Evolutionary conservation across 805 yeast species (phyloP).

Genomic region (Spathaspora boniae): DNA sequence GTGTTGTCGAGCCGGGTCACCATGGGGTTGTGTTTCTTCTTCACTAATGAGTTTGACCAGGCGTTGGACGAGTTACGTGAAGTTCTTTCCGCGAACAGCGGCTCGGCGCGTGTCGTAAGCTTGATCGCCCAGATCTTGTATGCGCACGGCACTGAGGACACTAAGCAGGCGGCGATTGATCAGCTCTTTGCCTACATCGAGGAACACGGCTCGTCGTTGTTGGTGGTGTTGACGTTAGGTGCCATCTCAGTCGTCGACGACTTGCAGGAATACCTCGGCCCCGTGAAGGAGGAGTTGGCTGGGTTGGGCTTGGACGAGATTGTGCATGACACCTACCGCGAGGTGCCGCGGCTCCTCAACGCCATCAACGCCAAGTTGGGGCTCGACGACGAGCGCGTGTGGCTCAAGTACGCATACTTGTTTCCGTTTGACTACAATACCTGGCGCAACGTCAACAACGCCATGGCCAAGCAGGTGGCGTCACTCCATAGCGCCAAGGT

Average conservation of each 20-base stretch:
- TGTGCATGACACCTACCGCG: constrained; percentile 47
- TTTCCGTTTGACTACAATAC: constrained; percentile 68
- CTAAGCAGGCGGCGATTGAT: constrained; percentile 79
- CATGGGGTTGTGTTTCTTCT: constrained; percentile 70
- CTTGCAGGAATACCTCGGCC: constrained; percentile 54
- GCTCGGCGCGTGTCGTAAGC: constrained; percentile 64
- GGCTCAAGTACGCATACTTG: constrained; percentile 70
- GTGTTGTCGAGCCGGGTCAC: constrained; percentile 61
- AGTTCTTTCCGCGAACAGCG: constrained; percentile 52
- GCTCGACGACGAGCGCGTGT: constrained; percentile 23
- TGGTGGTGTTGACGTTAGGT: constrained; percentile 71
- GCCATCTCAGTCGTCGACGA: constrained; percentile 71
- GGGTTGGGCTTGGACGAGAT: constrained; percentile 45
- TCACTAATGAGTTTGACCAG: constrained; percentile 55
- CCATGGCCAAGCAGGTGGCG: constrained; percentile 59
- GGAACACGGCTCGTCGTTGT: constrained; percentile 59
- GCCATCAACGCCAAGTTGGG: constrained; percentile 46
- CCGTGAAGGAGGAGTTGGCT: constrained; percentile 64
- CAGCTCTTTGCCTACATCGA: constrained; percentile 69
- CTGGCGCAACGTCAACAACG: constrained; percentile 64
- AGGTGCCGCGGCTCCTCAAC: constrained; percentile 57
- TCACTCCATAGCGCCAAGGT: constrained; percentile 46
- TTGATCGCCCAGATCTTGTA: constrained; percentile 76
- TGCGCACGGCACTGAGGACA: constrained; percentile 70
- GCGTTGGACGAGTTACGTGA: constrained; percentile 66